Conservation (phyloP, 352 stramenopile genomes). For the Blastocystis sp. region DNA sequence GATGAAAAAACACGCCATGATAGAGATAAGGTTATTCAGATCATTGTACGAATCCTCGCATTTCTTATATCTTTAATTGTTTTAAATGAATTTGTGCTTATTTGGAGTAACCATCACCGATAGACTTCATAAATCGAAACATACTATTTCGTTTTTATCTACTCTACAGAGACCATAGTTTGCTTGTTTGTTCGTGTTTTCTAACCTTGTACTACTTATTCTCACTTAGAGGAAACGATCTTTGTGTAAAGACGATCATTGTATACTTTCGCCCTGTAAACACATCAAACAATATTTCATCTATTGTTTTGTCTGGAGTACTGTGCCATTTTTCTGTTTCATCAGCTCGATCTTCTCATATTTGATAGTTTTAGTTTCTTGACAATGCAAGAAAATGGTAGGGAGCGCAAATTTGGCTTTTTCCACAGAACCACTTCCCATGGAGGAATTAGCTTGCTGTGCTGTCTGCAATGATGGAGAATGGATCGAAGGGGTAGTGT, state of each 20-base stretch:
- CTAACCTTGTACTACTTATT: not conserved
- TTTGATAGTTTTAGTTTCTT: not conserved
- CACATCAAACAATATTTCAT: not conserved
- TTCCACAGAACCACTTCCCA: slow-evolving; percentile 1
- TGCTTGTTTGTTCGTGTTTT: not conserved
- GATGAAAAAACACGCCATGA: not conserved
- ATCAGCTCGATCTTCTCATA: not conserved
- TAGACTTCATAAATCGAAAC: not conserved
- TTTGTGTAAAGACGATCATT: not conserved
- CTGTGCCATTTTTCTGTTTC: not conserved
- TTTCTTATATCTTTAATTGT: too few species aligned
- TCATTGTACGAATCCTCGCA: not conserved
- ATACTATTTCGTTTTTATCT: not conserved
- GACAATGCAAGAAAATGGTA: not conserved
- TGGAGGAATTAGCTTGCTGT: slow-evolving; percentile 55
- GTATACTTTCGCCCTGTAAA: not conserved
- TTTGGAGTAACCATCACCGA: too few species aligned
- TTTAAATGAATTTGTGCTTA: too few species aligned
- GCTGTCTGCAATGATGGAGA: slow-evolving; percentile 56
- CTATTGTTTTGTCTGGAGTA: not conserved
- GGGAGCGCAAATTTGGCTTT: not conserved
- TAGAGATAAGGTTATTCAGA: not conserved
- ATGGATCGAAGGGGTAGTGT: slow-evolving; percentile 46
- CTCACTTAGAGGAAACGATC: not conserved
- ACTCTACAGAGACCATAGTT: not conserved